phyloP scores from a whole-genome alignment of 108 stramenopile species.

The Nitzschia sp. region DNA sequence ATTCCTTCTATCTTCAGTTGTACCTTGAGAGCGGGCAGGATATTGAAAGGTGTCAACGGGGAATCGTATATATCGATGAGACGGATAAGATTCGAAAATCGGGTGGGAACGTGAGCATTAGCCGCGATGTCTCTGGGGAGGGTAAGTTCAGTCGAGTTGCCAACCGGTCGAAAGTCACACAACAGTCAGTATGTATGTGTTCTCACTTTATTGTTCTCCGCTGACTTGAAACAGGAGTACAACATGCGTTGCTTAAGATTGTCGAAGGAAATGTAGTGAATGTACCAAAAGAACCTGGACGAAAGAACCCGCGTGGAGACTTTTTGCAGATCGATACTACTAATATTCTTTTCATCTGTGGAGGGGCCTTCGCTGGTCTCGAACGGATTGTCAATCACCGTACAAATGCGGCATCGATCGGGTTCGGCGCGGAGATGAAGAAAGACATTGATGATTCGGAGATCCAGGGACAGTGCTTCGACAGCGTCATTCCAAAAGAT shows the following conservation, averaged over 20 bases:
- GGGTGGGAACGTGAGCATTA: constrained; percentile 93
- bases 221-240: constrained; percentile 83
- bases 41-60: constrained; percentile 88
- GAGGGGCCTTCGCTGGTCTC: constrained; percentile 97
- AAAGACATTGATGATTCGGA: constrained; percentile 85
- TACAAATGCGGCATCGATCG: constrained; percentile 92
- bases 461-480: constrained; percentile 87
- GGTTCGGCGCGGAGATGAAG: constrained; percentile 96
- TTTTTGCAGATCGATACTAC: constrained; percentile 97
- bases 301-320: constrained; percentile 94
- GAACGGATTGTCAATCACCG: constrained; percentile 91
- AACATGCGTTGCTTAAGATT: constrained; percentile 98
- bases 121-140: constrained; percentile 94
- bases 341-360: constrained; percentile 97
- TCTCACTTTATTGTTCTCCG: no score
- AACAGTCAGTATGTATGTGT: not conserved
- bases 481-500: constrained; percentile 93
- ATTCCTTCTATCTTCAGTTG: constrained; percentile 40
- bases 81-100: constrained; percentile 92
- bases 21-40: constrained; percentile 94
- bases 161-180: no score
- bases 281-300: constrained; percentile 96
- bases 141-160: constrained; percentile 6
- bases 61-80: constrained; percentile 97
- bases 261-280: constrained; percentile 98